Base-by-base conservation (phyloP, 805 yeast species). In the Naumovozyma castellii region DNA sequence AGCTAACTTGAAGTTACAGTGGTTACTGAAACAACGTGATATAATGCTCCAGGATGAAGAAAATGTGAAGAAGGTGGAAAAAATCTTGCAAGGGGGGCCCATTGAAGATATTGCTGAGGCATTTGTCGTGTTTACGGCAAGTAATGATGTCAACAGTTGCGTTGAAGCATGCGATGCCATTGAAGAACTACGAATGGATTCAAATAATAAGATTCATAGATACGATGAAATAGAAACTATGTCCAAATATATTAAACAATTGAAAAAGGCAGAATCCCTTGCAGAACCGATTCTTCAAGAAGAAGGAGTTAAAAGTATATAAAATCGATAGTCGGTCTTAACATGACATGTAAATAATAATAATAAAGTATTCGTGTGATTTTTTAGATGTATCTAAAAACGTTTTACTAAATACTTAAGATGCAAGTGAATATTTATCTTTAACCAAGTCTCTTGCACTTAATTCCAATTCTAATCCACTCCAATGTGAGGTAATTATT, bases 401-500 rank as follows among this genome's bases (percentile, higher is more conserved):
- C 5, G 16, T 35, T 14, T 22, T 9, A 9, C 19, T 18, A 36
- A 30, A 16, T 30, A 16, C n/a, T n/a, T n/a, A 22, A 10, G 27
- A 22, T 6, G 27, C 6, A 3, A 37, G 8, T 9, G 58, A 48
- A 30, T 49, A 51, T 13, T 45, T 44, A 20, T 56, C 59, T 22
- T 47, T 31, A 18, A 51, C 41, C 4, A 56, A 34, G 40, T 59
- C 54, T 43, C 64, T 54, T 2, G 65, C 43, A n/a, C 65, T 51
- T 5, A 66, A 42, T 20, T 65, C 69, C 35, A 61, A 40, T 43
- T 74, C 75, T 12, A 77, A 48, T 19, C 65, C 56, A 29, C 71
- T 72, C 85, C 92, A 83, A 41, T 80, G 84, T 13, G 73, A 71
- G 13, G 80, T 55, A 2, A 84, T 72, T 9, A 70, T 64, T 25